phyloP scores from a whole-genome alignment of 257 asterid genomes.

The Rauvolfia tetraphylla region DNA sequence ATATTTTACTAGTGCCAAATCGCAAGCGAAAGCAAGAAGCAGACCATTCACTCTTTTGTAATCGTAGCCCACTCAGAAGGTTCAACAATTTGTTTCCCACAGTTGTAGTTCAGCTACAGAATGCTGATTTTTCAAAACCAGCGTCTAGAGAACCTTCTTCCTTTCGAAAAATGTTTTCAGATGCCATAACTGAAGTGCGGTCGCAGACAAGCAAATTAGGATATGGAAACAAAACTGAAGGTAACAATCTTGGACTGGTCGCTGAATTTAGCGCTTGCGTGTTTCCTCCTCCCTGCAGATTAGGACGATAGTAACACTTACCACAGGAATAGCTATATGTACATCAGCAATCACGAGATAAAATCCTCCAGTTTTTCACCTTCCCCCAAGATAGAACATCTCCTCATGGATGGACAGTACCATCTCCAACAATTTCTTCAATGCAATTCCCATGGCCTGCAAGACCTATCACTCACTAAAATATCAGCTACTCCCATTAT shows the following conservation, averaged over 20 bases:
- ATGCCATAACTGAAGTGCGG: conserved; percentile 34
- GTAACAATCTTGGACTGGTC: conserved; percentile 28
- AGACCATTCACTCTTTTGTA: too few relatives aligned
- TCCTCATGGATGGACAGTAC: conserved; percentile 28
- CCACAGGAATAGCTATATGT: too few relatives aligned
- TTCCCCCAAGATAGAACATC: conserved; percentile 25
- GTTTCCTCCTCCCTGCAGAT: conserved; percentile 30
- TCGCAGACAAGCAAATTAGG: conserved; percentile 26
- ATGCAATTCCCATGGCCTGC: conserved; percentile 28
- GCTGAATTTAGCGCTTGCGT: conserved; percentile 29
- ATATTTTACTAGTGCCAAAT: too few relatives aligned
- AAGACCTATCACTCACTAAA: too few relatives aligned
- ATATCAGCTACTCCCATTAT: too few relatives aligned
- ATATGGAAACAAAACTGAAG: conserved; percentile 22
- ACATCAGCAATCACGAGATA: too few relatives aligned
- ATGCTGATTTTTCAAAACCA: neutral
- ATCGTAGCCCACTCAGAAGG: too few relatives aligned
- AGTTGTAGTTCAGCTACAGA: too few relatives aligned
- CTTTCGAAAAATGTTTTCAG: conserved; percentile 28
- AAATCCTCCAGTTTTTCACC: conserved; percentile 21
- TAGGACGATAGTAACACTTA: too few relatives aligned
- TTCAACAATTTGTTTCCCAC: too few relatives aligned
- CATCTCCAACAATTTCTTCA: conserved; percentile 25
- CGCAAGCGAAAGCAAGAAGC: too few relatives aligned
- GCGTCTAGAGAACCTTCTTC: conserved; percentile 31